Evolutionary conservation across 257 asterid species (phyloP), one percentile per base, ranked within the genome.

Genomic region (Jacaranda mimosifolia): DNA sequence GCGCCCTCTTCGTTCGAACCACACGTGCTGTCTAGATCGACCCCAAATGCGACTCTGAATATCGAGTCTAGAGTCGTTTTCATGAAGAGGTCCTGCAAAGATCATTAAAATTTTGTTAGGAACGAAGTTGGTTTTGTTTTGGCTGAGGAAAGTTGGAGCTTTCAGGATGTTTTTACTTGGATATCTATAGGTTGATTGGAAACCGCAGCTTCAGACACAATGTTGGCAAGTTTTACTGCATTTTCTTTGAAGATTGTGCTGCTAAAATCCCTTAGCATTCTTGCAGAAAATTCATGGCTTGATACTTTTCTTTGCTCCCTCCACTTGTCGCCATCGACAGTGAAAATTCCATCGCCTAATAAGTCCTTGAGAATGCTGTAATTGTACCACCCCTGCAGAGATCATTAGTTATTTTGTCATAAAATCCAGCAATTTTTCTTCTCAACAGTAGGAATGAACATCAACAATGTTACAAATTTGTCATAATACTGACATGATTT

Each of bases 291-390:
- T 70, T 92, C 94, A 40, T 72, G 74, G 85, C 97, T 92, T 3
- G 92, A 76, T n/a, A 88, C 64, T 79, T 88, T 91, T 79, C 97
- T 84, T 87, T 89, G 96, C 53, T 89, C 80, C 35, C 86, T 74
- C 98, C 97, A 92, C 76, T 87, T 88, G 1, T 89, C 91, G 9
- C 94, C 97, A 72, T 92, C 97, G 17, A 92, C 95, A 0, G 91
- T 15, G 82, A 92, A 92, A 71, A 92, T 92, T 9, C 97, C 97
- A 26, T 91, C 95, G 0, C 97, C 97, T 62, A 92, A 67, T 65
- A 92, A 81, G 49, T 88, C 92, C 62, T 72, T 83, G 8, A 89
- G 51, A 69, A 80, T 86, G 72, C 42, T 66, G 76, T 87, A 70
- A 73, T 85, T 82, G 78, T 84, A 49, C 82, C 70, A 6, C 68